Base-by-base conservation (phyloP, 768 basidiomycete genomes). In the Pholiota molesta region DNA sequence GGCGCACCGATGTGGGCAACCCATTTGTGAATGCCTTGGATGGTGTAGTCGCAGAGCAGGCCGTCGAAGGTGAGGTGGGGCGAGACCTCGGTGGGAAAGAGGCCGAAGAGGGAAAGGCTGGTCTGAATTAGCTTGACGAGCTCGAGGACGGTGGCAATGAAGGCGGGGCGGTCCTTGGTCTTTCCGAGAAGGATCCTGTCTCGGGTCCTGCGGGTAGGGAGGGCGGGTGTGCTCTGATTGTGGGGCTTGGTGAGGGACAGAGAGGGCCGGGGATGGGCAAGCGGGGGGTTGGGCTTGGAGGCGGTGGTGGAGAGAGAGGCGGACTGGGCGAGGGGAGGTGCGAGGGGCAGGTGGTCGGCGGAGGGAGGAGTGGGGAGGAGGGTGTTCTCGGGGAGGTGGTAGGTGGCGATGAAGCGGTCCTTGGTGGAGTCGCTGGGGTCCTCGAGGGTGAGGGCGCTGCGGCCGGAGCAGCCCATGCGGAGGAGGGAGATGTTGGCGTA, bases 381-480 rank as follows among this genome's bases (percentile, higher is more conserved):
- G 51, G 73, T 70, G 16, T 67, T 68, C 60, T 90, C 83, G 31
- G 76, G 73, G 52, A 94, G 77, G 65, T 83, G 82, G 70, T 91
- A 94, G 39, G 85, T 83, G 33, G 85, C 83, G 40, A 87, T 82
- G 77, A 94, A 94, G 44, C 91, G 86, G 61, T 91, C 89, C 69
- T 91, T 91, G 1, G 92, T 92, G 0, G 89, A 80, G 63, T 94
- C 90, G 64, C 90, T 93, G 10, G 92, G 88, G 65, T 91, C 87
- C 65, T 92, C 86, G 33, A 95, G 84, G 16, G 90, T 90, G 53
- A 95, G 78, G 0, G 90, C 92, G 21, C 74, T 79, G 45, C 92
- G 83, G n/a, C 91, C 90, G 55, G 87, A 87, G 69, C 89, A 90
- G 2, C 91, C 92, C 85, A 93, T 88, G n/a, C 93, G 84, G 45